Evolutionary conservation across 2,329 filamentous ascomycete genomes (phyloP).

Genomic region (Simplicillium sp.): DNA sequence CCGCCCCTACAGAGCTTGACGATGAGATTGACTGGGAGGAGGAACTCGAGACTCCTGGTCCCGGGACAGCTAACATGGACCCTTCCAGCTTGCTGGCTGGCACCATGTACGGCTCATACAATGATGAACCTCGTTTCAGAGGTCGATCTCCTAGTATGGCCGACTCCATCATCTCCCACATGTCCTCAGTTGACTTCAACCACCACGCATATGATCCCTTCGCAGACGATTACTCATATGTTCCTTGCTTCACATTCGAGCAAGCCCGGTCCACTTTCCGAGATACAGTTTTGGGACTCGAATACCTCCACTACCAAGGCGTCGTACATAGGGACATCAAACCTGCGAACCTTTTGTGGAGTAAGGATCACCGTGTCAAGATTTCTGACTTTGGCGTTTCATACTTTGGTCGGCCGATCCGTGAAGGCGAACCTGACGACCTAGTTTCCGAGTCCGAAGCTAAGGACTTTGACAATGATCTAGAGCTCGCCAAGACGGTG

Average conservation of each 20-base stretch:
- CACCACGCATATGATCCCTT: slow-evolving; percentile 52
- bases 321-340: slow-evolving; percentile 82
- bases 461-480: slow-evolving; percentile 80
- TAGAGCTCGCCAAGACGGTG: slow-evolving; percentile 96
- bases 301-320: slow-evolving; percentile 85
- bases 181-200: slow-evolving; percentile 55
- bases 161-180: slow-evolving; percentile 64
- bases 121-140: slow-evolving; percentile 47
- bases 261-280: slow-evolving; percentile 79
- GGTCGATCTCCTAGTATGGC: slow-evolving; percentile 72
- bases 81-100: slow-evolving; percentile 58
- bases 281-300: slow-evolving; percentile 84
- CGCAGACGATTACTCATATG: slow-evolving; percentile 84
- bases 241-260: slow-evolving; percentile 82
- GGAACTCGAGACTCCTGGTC: slow-evolving; percentile 44
- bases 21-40: slow-evolving; percentile 31
- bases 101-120: slow-evolving; percentile 66
- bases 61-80: slow-evolving; percentile 40
- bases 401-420: slow-evolving; percentile 82
- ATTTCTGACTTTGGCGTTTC: slow-evolving; percentile 99
- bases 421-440: slow-evolving; percentile 72
- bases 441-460: slow-evolving; percentile 71
- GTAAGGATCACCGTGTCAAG: slow-evolving; percentile 77
- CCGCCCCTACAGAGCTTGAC: slow-evolving; percentile 22
- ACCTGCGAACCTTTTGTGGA: slow-evolving; percentile 84